Evolutionary conservation across 371 early-diverging fungal species (phyloP), one percentile per base, ranked within the genome.

Genomic region (Dinochytrium kinnereticum): DNA sequence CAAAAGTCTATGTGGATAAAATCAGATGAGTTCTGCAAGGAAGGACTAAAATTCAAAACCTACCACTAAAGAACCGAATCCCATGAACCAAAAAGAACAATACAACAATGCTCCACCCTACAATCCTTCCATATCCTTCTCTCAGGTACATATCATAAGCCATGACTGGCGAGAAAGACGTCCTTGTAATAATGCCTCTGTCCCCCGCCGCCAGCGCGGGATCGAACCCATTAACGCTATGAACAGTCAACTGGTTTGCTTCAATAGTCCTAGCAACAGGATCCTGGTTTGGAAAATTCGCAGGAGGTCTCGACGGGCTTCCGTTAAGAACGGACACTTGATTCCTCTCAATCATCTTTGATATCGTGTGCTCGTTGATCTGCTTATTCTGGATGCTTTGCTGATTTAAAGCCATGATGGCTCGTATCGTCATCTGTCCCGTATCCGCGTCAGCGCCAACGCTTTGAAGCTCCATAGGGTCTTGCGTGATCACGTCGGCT

Each of bases 191-290:
- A 30, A 81, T 71, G 3, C 74, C 80, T 0, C 59, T 66, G 37
- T 79, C 78, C 3, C 71, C 59, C 49, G 69, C 64, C 10, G 73
- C 70, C 30, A 44, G 64, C 2, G 66, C 38, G 3, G 44, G 44
- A 15, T 77, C 76, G 53, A 82, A 83, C 30, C 82, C 85, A 64
- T 86, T 79, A 70, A 89, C 50, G 70, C 89, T 86, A 79, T 90
- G 90, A 31, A 91, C 90, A 1, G 92, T 91, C 61, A 91, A 71
- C 75, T 90, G 88, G 73, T 91, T 91, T 44, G 86, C 83, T 73
- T 91, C 89, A 39, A 91, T 87, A 21, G 89, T 90, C 50, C 82
- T 76, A 0, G 89, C 80, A 31, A 91, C 86, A 15, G 84, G 74
- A 74, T 90, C 83, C 61, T 86, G 86, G 73, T 86, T 84, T 7